A percentile compares a stretch with the other conserved stretches of the same genome.
phyloP scores from a whole-genome alignment of 2,329 filamentous ascomycete species.

The Nemania sp. region DNA sequence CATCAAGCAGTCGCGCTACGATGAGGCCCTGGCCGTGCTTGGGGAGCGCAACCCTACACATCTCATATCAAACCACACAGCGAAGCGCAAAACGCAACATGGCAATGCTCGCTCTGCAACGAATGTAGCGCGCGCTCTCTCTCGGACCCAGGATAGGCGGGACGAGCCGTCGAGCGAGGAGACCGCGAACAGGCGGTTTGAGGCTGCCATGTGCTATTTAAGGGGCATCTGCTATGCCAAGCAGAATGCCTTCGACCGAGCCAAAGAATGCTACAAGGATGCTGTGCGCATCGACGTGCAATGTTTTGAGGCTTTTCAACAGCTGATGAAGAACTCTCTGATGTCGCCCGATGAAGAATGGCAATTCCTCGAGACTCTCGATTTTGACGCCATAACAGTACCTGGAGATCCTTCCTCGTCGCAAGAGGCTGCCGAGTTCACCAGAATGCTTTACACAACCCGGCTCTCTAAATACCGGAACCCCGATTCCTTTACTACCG shows the following conservation, averaged over 20 bases:
- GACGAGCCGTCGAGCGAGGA: slow-evolving; percentile 63
- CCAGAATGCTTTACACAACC: slow-evolving; percentile 94
- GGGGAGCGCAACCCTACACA: slow-evolving; percentile 95
- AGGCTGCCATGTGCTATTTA: slow-evolving; percentile 97
- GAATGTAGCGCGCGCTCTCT: slow-evolving; percentile 29
- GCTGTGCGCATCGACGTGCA: slow-evolving; percentile 96
- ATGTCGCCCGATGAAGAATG: slow-evolving; percentile 90
- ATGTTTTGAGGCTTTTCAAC: slow-evolving; percentile 97
- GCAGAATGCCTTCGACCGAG: slow-evolving; percentile 94
- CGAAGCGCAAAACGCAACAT: slow-evolving; percentile 73
- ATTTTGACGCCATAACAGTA: slow-evolving; percentile 82
- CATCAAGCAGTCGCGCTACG: slow-evolving; percentile 87
- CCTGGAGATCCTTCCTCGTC: slow-evolving; percentile 67
- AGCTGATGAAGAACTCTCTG: slow-evolving; percentile 94
- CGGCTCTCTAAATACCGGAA: slow-evolving; percentile 94
- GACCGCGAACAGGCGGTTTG: slow-evolving; percentile 76
- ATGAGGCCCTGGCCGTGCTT: slow-evolving; percentile 83
- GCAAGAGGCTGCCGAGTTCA: slow-evolving; percentile 91
- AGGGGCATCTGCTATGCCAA: slow-evolving; percentile 94
- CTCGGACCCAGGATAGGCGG: slow-evolving; percentile 33
- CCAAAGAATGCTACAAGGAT: slow-evolving; percentile 98
- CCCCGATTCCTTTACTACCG: slow-evolving; percentile 77
- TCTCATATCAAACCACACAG: slow-evolving; percentile 69
- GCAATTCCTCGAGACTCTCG: slow-evolving; percentile 82
- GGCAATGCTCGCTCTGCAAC: slow-evolving; percentile 41